These are phyloP conservation scores for Populus deltoides DNA, from an alignment of 345 rosid genomes.

Conservation along the genomic window DNA sequence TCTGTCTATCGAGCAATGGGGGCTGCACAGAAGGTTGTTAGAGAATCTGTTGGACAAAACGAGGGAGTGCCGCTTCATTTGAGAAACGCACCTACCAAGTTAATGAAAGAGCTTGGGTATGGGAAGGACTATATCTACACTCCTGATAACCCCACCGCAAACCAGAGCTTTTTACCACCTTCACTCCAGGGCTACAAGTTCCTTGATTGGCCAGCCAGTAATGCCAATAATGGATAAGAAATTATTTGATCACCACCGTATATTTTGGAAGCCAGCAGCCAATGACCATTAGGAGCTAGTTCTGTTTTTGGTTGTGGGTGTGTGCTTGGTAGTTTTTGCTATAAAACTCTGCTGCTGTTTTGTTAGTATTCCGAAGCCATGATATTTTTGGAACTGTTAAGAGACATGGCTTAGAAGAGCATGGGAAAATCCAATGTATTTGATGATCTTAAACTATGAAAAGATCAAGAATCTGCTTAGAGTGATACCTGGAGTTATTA, in stretches of 20 bases:
- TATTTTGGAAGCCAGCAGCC: neutral
- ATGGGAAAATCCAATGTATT: neutral
- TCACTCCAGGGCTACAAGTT: conserved; percentile 66
- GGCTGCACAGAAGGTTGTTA: conserved; percentile 64
- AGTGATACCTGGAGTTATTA: neutral
- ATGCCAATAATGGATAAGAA: conserved; percentile 15
- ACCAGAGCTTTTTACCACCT: conserved; percentile 59
- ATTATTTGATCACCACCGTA: neutral
- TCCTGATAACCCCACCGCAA: conserved; percentile 54
- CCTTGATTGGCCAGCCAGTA: conserved; percentile 59
- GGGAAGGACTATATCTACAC: conserved; percentile 77
- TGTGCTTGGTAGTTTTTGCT: neutral
- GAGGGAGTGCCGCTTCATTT: conserved; percentile 84
- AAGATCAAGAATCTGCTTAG: neutral
- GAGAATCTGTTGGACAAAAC: conserved; percentile 71
- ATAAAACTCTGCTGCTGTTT: neutral
- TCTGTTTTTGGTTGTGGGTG: neutral
- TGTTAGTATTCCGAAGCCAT: neutral
- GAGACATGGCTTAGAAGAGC: neutral
- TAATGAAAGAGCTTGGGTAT: conserved; percentile 78
- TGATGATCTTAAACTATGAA: neutral
- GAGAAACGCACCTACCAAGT: conserved; percentile 78
- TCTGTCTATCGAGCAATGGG: conserved; percentile 63
- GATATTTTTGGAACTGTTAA: neutral
- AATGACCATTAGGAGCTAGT: neutral